Evolutionary conservation across 1,139 yeast genomes (phyloP), one percentile per base, ranked within the genome.

Genomic region (Magnusiomyces ingens): DNA sequence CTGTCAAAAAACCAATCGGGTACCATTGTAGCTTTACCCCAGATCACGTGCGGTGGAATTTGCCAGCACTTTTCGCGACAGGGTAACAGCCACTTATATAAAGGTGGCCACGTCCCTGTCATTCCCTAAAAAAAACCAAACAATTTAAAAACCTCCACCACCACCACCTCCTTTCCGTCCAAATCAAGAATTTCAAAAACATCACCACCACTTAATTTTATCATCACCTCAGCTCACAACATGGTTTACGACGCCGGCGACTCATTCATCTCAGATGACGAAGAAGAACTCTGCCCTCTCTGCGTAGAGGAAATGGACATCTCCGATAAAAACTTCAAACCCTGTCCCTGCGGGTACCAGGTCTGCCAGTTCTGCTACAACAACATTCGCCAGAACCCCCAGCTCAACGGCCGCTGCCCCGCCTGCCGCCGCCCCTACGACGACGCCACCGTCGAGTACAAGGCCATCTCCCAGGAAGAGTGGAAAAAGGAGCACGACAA

Each of bases 281-380:
- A 85, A 63, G 94, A 85, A 63, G 95, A 86, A 62, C 76, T 77
- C 62, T 85, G 86, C 72, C 96, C 96, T 58, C 77, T 89, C 60
- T 88, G 96, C 73, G 89, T 86, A 65, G 96, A 89, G 67, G 95
- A 89, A 67, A 81, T 89, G 86, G 96, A 88, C 70, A 83, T 88
- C 36, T 84, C 96, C 18, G 99, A 94, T 71, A 88, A 87, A 68
- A 89, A 91, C 71, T 94, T 94, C 78, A 89, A 86, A 69, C 99
- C 99, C 5, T 94, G 99, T 75, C 99, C 98, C 1, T 94, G 99
- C 74, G 99, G 99, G 12, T 94, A 94, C 67, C 99, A 94, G 67
- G 88, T 93, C 57, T 94, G 99, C 71, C 98, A 93, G 75, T 94
- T 94, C 67, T 94, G 99, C 69, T 94, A 91, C 76, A 93, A 94